These are phyloP conservation scores for Rhexocercosporidium sp. DNA, from an alignment of 2,329 filamentous ascomycete genomes.

Conservation along the genomic window DNA sequence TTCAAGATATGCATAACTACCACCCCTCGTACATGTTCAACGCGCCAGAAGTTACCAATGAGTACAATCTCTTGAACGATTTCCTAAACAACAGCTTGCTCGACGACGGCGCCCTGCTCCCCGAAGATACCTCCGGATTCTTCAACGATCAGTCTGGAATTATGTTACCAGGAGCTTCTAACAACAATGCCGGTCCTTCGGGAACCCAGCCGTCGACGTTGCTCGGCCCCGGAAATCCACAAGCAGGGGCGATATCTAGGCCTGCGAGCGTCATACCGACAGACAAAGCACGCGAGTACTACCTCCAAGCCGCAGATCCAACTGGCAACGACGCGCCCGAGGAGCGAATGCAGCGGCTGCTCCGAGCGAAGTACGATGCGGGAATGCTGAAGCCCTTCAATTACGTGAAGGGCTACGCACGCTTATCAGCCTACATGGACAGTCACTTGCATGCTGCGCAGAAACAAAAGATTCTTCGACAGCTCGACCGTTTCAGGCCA, in stretches of 20 bases:
- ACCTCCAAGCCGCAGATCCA: constrained; percentile 94
- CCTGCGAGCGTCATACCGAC: constrained; percentile 63
- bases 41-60: constrained; percentile 91
- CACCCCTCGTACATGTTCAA: constrained; percentile 96
- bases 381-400: constrained; percentile 96
- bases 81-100: constrained; percentile 91
- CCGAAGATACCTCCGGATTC: constrained; percentile 68
- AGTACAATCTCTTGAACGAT: constrained; percentile 96
- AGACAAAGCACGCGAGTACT: constrained; percentile 81
- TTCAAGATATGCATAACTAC: constrained; percentile 92
- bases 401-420: constrained; percentile 94
- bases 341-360: constrained; percentile 91
- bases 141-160: constrained; percentile 61
- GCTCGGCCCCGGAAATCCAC: constrained; percentile 44
- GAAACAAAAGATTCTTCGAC: constrained; percentile 88
- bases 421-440: constrained; percentile 90
- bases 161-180: constrained; percentile 54
- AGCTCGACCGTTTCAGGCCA: constrained; percentile 90
- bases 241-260: constrained; percentile 62
- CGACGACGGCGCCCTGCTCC: constrained; percentile 77
- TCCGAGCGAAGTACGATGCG: constrained; percentile 95
- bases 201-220: constrained; percentile 42
- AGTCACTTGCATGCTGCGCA: constrained; percentile 80
- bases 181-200: constrained; percentile 44
- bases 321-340: constrained; percentile 86